Percentiles rank a stretch among this genome's conserved stretches.
These are phyloP conservation scores for Blakeslea trispora DNA, from an alignment of 371 early-diverging fungal genomes.

Conservation along the genomic window DNA sequence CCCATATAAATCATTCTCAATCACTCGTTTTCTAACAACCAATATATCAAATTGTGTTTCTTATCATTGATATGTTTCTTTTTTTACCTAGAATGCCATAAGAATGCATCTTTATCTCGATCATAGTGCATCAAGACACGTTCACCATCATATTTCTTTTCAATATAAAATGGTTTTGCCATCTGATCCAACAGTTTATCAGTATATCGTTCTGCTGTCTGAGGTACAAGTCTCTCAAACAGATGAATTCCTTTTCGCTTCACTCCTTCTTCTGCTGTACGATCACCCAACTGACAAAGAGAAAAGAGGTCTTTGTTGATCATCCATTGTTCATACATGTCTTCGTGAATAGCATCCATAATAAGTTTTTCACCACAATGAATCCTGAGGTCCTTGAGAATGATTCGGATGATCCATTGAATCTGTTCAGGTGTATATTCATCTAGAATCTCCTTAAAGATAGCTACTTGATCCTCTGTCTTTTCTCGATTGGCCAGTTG, in stretches of 20 bases:
- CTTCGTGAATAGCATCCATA: conserved; percentile 39
- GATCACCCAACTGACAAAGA: conserved; percentile 9
- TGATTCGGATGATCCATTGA: conserved; percentile 75
- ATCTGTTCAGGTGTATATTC: conserved; percentile 67
- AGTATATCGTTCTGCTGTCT: neutral
- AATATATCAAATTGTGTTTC: conserved; percentile 41
- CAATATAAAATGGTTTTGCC: conserved; percentile 61
- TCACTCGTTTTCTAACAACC: conserved; percentile 49
- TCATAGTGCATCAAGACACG: conserved; percentile 73
- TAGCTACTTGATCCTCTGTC: conserved; percentile 33
- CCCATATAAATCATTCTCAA: conserved; percentile 19
- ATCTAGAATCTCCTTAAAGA: conserved; percentile 56
- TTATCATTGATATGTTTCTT: conserved; percentile 24
- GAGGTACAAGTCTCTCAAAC: conserved; percentile 4
- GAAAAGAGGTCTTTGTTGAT: conserved; percentile 46
- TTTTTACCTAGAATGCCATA: conserved; percentile 59
- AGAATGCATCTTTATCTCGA: conserved; percentile 39
- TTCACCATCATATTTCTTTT: conserved; percentile 82
- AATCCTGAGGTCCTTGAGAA: conserved; percentile 74
- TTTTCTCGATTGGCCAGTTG: conserved; percentile 30
- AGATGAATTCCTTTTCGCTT: neutral
- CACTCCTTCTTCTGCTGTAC: neutral
- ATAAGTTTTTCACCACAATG: conserved; percentile 72
- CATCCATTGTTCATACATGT: conserved; percentile 36
- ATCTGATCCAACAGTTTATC: neutral